Evolutionary conservation across 2,329 filamentous ascomycete species (phyloP).

Genomic region (Sporothrix luriei): DNA sequence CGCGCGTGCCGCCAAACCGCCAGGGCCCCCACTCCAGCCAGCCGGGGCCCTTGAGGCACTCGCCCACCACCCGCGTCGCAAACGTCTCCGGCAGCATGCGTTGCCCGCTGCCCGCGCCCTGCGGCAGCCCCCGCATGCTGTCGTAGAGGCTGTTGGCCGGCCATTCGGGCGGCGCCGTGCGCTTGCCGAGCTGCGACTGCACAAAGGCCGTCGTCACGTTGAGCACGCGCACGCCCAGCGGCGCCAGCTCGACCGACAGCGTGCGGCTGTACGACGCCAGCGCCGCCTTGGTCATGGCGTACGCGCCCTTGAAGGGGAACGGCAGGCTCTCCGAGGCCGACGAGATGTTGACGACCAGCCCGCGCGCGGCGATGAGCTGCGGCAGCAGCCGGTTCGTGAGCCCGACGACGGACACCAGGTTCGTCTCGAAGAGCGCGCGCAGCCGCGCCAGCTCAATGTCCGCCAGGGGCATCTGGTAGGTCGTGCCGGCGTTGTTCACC

Average conservation of each 20-base stretch:
- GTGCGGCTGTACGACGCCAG: slow-evolving; percentile 56
- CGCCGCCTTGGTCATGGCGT: slow-evolving; percentile 59
- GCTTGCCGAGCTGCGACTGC: slow-evolving; percentile 52
- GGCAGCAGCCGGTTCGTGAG: slow-evolving; percentile 55
- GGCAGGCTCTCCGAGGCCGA: slow-evolving; percentile 54
- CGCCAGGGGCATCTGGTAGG: slow-evolving; percentile 54
- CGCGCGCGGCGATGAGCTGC: slow-evolving; percentile 52
- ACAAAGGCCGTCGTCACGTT: slow-evolving; percentile 52
- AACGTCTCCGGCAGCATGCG: slow-evolving; percentile 40
- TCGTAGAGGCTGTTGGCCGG: slow-evolving; percentile 52
- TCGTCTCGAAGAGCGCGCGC: slow-evolving; percentile 58
- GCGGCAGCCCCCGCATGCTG: slow-evolving; percentile 43
- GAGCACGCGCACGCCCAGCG: slow-evolving; percentile 59
- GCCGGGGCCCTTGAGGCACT: slow-evolving; percentile 32
- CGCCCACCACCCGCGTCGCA: slow-evolving; percentile 33
- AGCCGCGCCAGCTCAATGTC: slow-evolving; percentile 56
- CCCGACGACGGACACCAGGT: slow-evolving; percentile 60
- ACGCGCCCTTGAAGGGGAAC: slow-evolving; percentile 56
- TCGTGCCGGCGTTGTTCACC: slow-evolving; percentile 56
- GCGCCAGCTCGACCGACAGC: slow-evolving; percentile 56
- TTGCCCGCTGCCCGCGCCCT: slow-evolving; percentile 36
- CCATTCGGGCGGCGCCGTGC: slow-evolving; percentile 49
- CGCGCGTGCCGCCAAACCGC: slow-evolving; percentile 34
- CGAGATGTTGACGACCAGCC: slow-evolving; percentile 59
- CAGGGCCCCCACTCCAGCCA: slow-evolving; percentile 32